Conservation (phyloP, 2,329 filamentous ascomycete species). For the Tolypocladium endophyticum region DNA sequence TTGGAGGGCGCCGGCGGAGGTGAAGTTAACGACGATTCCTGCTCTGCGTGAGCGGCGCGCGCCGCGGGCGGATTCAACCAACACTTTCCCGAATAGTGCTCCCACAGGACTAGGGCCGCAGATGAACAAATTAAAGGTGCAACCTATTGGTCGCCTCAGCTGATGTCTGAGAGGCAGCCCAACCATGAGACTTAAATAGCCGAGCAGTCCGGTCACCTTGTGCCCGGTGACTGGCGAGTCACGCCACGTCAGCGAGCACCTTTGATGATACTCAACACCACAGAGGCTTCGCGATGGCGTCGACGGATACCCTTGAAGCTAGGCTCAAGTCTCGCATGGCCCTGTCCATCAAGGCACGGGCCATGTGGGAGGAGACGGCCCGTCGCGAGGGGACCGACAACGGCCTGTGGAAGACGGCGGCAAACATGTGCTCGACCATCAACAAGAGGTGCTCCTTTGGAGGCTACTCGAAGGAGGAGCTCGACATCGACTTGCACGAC, state of each 20-base stretch:
- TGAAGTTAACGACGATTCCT: neutral
- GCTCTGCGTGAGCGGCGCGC: neutral
- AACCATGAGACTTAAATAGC: neutral
- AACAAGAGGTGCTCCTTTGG: neutral
- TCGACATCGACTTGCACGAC: neutral
- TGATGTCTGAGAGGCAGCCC: neutral
- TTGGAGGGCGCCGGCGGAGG: neutral
- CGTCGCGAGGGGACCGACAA: neutral
- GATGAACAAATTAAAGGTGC: neutral
- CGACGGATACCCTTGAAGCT: neutral
- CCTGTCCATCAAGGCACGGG: neutral
- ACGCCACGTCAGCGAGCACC: neutral
- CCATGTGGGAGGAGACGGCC: neutral
- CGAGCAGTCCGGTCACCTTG: neutral
- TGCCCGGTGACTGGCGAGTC: neutral
- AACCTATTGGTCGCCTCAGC: neutral
- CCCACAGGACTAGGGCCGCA: neutral
- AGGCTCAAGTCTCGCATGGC: neutral
- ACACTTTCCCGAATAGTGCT: neutral
- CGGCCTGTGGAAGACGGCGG: neutral
- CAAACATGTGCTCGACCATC: neutral
- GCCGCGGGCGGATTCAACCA: neutral
- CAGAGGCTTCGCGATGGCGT: neutral
- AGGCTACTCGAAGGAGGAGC: neutral
- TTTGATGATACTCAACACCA: neutral